Conservation (phyloP, 495 filamentous ascomycete species). For the Entonaema liquescens region DNA sequence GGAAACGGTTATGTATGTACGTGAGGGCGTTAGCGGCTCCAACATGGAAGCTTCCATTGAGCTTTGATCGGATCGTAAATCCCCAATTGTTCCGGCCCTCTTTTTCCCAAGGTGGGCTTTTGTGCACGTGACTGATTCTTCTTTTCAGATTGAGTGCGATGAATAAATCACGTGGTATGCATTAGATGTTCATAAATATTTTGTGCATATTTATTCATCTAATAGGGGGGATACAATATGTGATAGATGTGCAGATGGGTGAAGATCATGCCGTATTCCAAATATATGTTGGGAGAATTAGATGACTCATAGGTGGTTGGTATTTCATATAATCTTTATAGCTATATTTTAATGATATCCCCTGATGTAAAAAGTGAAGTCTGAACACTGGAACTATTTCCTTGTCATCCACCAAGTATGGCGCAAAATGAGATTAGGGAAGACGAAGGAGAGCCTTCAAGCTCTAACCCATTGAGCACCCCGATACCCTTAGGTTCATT, state of each 20-base stretch:
- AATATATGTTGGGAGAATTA: not conserved
- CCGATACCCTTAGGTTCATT: not conserved
- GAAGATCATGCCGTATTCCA: not conserved
- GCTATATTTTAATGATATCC: not conserved
- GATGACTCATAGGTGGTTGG: not conserved
- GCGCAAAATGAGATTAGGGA: not conserved
- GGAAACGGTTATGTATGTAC: not conserved
- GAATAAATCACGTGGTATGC: not conserved
- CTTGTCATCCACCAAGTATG: not conserved
- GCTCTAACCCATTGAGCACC: not conserved
- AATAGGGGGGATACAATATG: not conserved
- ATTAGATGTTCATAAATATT: not conserved
- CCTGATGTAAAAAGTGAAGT: not conserved
- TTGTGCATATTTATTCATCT: not conserved
- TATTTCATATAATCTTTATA: not conserved
- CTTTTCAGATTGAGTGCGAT: not conserved
- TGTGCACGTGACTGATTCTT: not conserved
- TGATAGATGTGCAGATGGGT: not conserved
- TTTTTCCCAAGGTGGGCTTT: not conserved
- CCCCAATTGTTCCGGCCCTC: not conserved
- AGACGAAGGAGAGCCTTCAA: not conserved
- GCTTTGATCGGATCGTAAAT: not conserved
- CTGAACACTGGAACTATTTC: not conserved
- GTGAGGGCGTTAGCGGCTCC: slow-evolving; percentile 1
- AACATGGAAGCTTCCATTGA: not conserved